A percentile compares a stretch with the other conserved stretches of the same genome.
phyloP scores from a whole-genome alignment of 257 asterid genomes.

The Nicotiana attenuata region DNA sequence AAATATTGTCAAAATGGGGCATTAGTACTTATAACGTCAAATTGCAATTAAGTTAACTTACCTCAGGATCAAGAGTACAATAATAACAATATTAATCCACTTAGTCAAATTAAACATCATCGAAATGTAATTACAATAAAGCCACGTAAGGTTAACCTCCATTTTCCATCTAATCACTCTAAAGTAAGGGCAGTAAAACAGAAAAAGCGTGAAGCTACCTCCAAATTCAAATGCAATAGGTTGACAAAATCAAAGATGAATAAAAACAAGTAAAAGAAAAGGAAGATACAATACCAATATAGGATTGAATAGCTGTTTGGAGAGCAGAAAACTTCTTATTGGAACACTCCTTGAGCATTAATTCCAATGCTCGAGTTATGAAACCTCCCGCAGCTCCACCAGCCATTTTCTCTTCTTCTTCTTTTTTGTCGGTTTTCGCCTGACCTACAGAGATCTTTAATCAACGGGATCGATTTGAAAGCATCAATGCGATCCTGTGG shows the following conservation, averaged over 20 bases:
- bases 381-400: conserved; percentile 98
- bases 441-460: not conserved
- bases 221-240: not conserved
- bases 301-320: conserved; percentile 65
- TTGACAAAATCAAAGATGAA: not conserved
- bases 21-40: not conserved
- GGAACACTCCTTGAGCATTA: conserved; percentile 91
- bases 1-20: not conserved
- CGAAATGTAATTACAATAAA: not conserved
- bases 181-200: not conserved
- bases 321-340: conserved; percentile 55
- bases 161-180: not conserved
- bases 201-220: not conserved
- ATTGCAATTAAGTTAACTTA: not conserved
- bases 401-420: conserved; percentile 35
- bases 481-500: not conserved
- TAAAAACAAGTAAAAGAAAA: not conserved
- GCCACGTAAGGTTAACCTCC: not conserved
- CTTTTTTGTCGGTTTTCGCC: conserved; percentile 7
- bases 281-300: conserved; percentile 46
- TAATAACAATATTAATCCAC: not conserved
- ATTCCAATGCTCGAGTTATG: conserved; percentile 86
- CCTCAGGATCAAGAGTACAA: not conserved
- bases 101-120: not conserved
- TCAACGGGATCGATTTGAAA: not conserved